Base-by-base conservation (phyloP, 148 eudicot species). In the Rhododendron molle region DNA sequence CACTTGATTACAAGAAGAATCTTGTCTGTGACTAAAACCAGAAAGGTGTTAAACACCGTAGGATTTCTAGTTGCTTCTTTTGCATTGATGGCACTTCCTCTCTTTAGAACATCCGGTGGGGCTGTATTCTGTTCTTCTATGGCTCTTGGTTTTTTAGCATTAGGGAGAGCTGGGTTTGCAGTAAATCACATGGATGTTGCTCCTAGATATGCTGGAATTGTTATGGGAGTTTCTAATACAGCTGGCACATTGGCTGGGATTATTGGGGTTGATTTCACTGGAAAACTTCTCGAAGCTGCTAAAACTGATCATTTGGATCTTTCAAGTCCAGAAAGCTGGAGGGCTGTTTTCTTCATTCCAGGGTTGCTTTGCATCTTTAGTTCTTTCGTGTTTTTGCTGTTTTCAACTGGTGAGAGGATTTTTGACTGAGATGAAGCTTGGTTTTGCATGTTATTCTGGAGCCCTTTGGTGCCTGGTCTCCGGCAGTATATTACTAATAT, bases 131-230 rank as follows among this genome's bases (percentile, higher is more conserved):
- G 98, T 89, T 96, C 98, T 69, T 95, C 99, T n/a, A 91, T 96
- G 76, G 99, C 99, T 77, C 93, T 96, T 46, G 99, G 99, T 49
- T 96, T 93, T 88, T 88, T 96, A 94, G 98, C 99, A 15, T 90
- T 96, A n/a, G 99, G 98, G 47, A 90, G 99, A 91, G 99, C 98
- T 43, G 99, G 98, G 30, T 96, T 96, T 94, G 99, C 99, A 0
- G 96, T 96, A 71, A 96, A 96, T 89, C 99, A 96, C 88, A 96
- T 96, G 99, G 99, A 96, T 86, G 91, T 96, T 87, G 99, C 99
- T 86, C 99, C 99, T 2, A 91, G 98, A 82, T 96, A 93, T 85
- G 99, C 99, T 60, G 99, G 99, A 23, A 96, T 96, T 58, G 96
- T 96, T 18, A 96, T 96, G 98, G 99, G 99, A 84, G 95, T 96